Evolutionary conservation across 495 filamentous ascomycete species (phyloP), one percentile per base, ranked within the genome.

Genomic region (Penicillium argentinense): DNA sequence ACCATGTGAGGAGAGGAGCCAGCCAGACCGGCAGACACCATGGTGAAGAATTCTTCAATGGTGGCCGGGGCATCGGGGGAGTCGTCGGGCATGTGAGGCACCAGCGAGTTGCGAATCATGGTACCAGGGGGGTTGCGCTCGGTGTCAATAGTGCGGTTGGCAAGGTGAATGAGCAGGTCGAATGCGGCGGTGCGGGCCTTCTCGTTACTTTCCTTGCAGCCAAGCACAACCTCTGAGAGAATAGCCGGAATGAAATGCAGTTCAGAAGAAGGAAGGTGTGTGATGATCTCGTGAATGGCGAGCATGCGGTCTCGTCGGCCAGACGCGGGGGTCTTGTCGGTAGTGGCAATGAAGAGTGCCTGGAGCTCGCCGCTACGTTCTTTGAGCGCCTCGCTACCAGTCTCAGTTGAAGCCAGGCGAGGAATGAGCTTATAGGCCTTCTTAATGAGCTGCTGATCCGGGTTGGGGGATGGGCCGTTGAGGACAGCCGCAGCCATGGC

Each of bases 371-470:
- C 53, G 47, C 78, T 85, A 42, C 89, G 83, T 49, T 88, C 82
- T 51, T 76, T 54, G 5, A 98, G 77, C 11, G 91, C 89, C 4
- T 69, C 68, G 25, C 73, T 75, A 12, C 95, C 95, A 21, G 69
- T 75, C n/a, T 83, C 77, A 5, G 90, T 91, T 23, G 87, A 82
- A 3, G 87, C 85, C 32, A 98, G 79, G 23, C 92, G 82, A 6
- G 93, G 92, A 42, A 98, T 89, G 38, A 98, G 76, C 67, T 97
- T 97, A 75, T 97, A 98, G 3, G 93, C 92, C 70, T 98, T 98
- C 80, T 98, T 98, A 64, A 97, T 90, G n/a, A 98, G 75, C 60
- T 97, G 92, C 19, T 93, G 86, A 51, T 97, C 95, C 32, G 59
- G 23, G 62, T 66, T 45, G 52, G 58, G 42, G 3, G 60, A 57